Base-by-base conservation (phyloP, 768 basidiomycete genomes). In the Tremella mesenterica region DNA sequence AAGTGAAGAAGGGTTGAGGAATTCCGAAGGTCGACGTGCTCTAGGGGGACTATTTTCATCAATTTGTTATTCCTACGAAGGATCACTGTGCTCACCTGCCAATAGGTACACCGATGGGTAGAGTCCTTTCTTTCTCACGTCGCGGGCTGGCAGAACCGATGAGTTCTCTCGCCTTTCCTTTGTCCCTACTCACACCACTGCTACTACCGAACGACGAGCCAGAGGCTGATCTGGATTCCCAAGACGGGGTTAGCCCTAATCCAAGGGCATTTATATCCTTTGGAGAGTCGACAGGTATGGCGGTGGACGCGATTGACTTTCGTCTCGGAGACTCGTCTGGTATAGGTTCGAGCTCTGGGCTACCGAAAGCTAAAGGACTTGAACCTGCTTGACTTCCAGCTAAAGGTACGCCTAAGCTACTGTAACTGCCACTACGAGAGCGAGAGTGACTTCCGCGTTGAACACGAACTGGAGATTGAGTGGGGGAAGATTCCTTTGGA, bases 11-110 rank as follows among this genome's bases (percentile, higher is more conserved):
- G 67, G 65, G 52, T 66, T 63, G 7, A 69, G 54, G 57, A 66
- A 69, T 41, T 69, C 67, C 4, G 65, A 67, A 4, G 57, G 60
- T 10, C 67, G 57, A 10, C 67, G 49, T 45, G 55, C 53, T 30
- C 63, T 25, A 7, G 60, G 60, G n/a, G 67, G 61, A 39, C 67
- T 69, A 34, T 25, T 18, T 30, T 46, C 26, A 34, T 34, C n/a
- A 39, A 39, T 13, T 7, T 44, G 31, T 43, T 26, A 39, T 33
- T 2, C 5, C n/a, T 29, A 50, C 9, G 13, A 21, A 41, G 43
- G 28, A 13, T 2, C n/a, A n/a, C n/a, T 16, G 20, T n/a, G 55
- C 64, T 59, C 48, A 63, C 66, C 64, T 68, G 13, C 57, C 21
- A 13, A 62, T 41, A 7, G 46, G 49, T 5, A 55, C 47, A 26